Percentiles rank a stretch among this genome's conserved stretches.
Evolutionary conservation across 1,284 basidiomycete genomes (phyloP).

Genomic region (Heterobasidion occidentale): DNA sequence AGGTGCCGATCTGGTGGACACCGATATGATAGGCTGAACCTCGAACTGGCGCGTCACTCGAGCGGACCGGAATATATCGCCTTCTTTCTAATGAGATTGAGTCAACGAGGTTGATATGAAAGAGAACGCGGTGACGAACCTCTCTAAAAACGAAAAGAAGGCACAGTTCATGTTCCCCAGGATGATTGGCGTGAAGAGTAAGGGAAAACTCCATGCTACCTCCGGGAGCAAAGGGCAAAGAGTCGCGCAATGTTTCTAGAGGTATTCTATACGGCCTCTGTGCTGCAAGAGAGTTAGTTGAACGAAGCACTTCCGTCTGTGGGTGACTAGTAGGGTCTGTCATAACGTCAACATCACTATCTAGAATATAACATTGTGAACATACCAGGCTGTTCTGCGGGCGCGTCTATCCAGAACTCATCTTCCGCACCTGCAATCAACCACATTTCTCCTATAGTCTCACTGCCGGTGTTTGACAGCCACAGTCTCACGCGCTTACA

Average conservation of each 20-base stretch:
- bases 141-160: slow-evolving; percentile 65
- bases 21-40: slow-evolving; percentile 46
- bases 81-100: slow-evolving; percentile 28
- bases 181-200: slow-evolving; percentile 40
- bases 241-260: slow-evolving; percentile 25
- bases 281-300: slow-evolving; percentile 46
- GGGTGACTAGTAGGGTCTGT: slow-evolving; percentile 1
- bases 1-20: slow-evolving; percentile 41
- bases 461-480: slow-evolving; percentile 55
- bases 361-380: neutral
- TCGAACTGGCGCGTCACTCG: slow-evolving; percentile 49
- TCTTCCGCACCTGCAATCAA: slow-evolving; percentile 50
- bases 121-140: slow-evolving; percentile 28
- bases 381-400: slow-evolving; percentile 9
- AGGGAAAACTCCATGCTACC: slow-evolving; percentile 41
- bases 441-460: slow-evolving; percentile 60
- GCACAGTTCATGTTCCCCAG: slow-evolving; percentile 43
- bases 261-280: slow-evolving; percentile 39
- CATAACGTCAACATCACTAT: neutral
- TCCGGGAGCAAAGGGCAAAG: slow-evolving; percentile 33
- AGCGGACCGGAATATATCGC: slow-evolving; percentile 44
- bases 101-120: neutral
- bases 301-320: slow-evolving; percentile 33
- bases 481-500: slow-evolving; percentile 40
- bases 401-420: slow-evolving; percentile 44